Evolutionary conservation across 768 basidiomycete species (phyloP), one percentile per base, ranked within the genome.

Genomic region (Mycena kentingensis): DNA sequence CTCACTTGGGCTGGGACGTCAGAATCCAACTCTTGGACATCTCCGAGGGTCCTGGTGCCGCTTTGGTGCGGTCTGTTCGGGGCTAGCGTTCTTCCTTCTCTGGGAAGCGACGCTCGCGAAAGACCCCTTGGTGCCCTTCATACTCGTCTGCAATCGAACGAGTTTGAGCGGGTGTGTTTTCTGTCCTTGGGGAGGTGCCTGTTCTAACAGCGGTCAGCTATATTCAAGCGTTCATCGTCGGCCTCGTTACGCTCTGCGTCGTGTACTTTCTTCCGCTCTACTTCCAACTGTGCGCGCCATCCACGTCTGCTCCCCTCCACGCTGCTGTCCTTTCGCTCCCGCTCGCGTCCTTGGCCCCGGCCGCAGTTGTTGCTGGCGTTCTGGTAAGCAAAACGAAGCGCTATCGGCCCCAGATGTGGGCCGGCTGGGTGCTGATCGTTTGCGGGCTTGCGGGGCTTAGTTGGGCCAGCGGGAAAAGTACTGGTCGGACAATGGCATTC

Each of bases 1-100:
- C 51, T 75, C 39, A 71, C 76, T 7, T 73, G 71, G 77, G 80
- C 73, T 2, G 80, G 80, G n/a, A n/a, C n/a, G n/a, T n/a, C n/a
- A n/a, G n/a, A 7, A 63, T 69, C 5, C 55, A 60, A 3, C 74
- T 67, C 46, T 53, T 81, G 80, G 80, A 48, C 57, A 4, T 75
- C 74, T 0, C 56, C 54, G 15, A 62, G 56, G 1, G 71, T 79
- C 4, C 63, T 82, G 16, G 69, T 66, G 0, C 77, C 80, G 0
- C 65, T 81, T 5, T 51, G 73, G 28, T 22, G 72, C 19, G 79
- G 80, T 1, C 35, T 74, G 5, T 6, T 68, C 3, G n/a, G 75
- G 75, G 3, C 50, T 79, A 27, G 53, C 54, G 1, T 51, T 51
- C 11, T 79, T 77, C 51, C 29, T 74, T 16, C 43, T 57, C 18